phyloP scores from a whole-genome alignment of 2,329 filamentous ascomycete genomes.

The Colletotrichum simmondsii region DNA sequence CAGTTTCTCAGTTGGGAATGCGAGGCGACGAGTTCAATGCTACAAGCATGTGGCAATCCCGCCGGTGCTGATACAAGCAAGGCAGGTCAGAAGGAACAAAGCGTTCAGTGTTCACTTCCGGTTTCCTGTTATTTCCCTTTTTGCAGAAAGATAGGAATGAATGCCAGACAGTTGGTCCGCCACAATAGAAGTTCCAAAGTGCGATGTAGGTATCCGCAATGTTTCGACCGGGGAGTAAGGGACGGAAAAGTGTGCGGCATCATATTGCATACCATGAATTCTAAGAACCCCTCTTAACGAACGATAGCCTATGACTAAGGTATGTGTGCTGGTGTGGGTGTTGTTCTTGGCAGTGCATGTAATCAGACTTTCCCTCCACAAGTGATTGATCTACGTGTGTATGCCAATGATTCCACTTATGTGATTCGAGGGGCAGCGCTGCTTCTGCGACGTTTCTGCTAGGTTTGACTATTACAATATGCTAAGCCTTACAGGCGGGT shows the following conservation, averaged over 20 bases:
- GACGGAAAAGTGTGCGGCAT: background rate
- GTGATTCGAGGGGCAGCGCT: background rate
- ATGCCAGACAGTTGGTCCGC: no score
- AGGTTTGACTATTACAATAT: background rate
- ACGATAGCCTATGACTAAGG: background rate
- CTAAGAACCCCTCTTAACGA: background rate
- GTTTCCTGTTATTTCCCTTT: background rate
- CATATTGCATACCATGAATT: background rate
- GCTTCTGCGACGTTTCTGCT: background rate
- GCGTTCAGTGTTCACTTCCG: background rate
- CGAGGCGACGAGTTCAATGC: background rate
- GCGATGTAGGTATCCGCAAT: background rate
- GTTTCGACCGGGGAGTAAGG: background rate
- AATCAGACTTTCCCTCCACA: background rate
- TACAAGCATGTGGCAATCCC: background rate
- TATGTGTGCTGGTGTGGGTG: background rate
- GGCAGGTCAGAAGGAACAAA: background rate
- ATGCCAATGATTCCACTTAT: no score
- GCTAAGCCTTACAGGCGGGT: conserved; percentile 1
- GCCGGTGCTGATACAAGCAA: background rate
- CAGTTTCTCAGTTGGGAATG: background rate
- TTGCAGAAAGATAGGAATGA: background rate
- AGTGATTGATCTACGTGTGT: background rate
- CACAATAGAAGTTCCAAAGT: background rate
- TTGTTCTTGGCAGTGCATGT: background rate